Percentiles rank a stretch among this genome's conserved stretches.
phyloP scores from a whole-genome alignment of 805 yeast genomes.

The Nakazawaea wickerhamii region DNA sequence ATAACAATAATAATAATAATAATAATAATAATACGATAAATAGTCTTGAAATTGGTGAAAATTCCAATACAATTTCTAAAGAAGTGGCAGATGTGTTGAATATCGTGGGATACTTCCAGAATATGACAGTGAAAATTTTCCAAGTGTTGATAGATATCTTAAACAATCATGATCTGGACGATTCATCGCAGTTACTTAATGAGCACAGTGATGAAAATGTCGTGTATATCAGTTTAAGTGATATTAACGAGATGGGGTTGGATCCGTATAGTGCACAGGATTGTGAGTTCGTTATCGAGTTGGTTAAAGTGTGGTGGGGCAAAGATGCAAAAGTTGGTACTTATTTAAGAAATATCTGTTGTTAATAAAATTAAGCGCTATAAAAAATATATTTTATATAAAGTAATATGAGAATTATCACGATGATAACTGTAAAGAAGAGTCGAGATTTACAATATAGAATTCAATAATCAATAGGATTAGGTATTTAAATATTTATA shows the following conservation, averaged over 20 bases:
- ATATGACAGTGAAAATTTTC: slow-evolving; percentile 39
- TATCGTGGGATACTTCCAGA: slow-evolving; percentile 48
- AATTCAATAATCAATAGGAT: too few species aligned
- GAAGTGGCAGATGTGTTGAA: slow-evolving; percentile 20
- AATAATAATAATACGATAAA: neutral
- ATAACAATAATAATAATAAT: neutral
- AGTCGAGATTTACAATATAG: too few species aligned
- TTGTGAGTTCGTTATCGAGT: slow-evolving; percentile 35
- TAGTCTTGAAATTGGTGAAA: neutral
- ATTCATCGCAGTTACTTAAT: slow-evolving; percentile 1
- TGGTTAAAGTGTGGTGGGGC: slow-evolving; percentile 45
- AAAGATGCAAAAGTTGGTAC: slow-evolving; percentile 35
- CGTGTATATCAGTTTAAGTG: slow-evolving; percentile 35
- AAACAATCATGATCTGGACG: slow-evolving; percentile 23
- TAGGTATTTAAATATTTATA: too few species aligned
- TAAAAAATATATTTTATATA: neutral
- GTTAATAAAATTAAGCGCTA: slow-evolving; percentile 17
- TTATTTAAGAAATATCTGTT: slow-evolving; percentile 28
- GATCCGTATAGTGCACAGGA: slow-evolving; percentile 48
- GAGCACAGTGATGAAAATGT: slow-evolving; percentile 15
- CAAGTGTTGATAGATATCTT: slow-evolving; percentile 32
- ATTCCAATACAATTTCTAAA: slow-evolving; percentile 19
- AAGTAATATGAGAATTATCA: neutral
- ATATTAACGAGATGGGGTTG: slow-evolving; percentile 51
- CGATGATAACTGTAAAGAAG: too few species aligned